These are phyloP conservation scores for Orbilia brochopaga DNA, from an alignment of 2,329 filamentous ascomycete species.

Conservation along the genomic window DNA sequence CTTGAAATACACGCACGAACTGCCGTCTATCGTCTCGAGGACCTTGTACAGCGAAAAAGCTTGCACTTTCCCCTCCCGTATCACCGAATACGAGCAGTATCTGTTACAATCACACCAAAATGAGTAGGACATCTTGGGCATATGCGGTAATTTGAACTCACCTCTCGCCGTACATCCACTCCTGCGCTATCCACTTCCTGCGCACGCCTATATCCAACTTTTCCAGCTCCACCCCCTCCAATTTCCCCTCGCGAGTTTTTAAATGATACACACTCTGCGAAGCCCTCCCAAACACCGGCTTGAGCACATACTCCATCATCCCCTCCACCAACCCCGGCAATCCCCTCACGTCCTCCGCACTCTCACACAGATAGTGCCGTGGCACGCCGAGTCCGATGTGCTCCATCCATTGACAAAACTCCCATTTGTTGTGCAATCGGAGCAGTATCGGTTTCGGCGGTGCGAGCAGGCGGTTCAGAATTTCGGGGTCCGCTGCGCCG, in stretches of 20 bases:
- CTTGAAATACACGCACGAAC: slow-evolving; percentile 55
- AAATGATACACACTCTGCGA: slow-evolving; percentile 52
- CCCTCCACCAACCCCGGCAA: slow-evolving; percentile 34
- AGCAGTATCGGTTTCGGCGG: slow-evolving; percentile 54
- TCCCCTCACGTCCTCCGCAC: slow-evolving; percentile 48
- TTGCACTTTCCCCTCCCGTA: slow-evolving; percentile 53
- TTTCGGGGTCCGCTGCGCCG: slow-evolving; percentile 52
- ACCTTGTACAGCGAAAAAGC: slow-evolving; percentile 56
- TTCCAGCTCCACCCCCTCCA: slow-evolving; percentile 9
- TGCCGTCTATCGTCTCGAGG: slow-evolving; percentile 56
- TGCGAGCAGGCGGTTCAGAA: slow-evolving; percentile 55
- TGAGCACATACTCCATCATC: slow-evolving; percentile 54
- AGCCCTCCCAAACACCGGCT: slow-evolving; percentile 56
- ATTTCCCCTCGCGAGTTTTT: not conserved
- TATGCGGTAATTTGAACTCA: not conserved
- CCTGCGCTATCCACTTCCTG: slow-evolving; percentile 55
- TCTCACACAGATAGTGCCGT: slow-evolving; percentile 54
- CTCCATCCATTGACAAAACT: slow-evolving; percentile 54
- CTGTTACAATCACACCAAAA: slow-evolving; percentile 9
- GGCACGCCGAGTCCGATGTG: slow-evolving; percentile 54
- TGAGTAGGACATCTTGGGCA: too few species aligned
- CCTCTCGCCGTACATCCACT: slow-evolving; percentile 55
- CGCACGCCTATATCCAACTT: slow-evolving; percentile 31
- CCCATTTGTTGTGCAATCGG: slow-evolving; percentile 56
- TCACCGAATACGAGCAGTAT: slow-evolving; percentile 56